Base-by-base conservation (phyloP, 1,284 basidiomycete genomes). In the Apiotrichum sp. region DNA sequence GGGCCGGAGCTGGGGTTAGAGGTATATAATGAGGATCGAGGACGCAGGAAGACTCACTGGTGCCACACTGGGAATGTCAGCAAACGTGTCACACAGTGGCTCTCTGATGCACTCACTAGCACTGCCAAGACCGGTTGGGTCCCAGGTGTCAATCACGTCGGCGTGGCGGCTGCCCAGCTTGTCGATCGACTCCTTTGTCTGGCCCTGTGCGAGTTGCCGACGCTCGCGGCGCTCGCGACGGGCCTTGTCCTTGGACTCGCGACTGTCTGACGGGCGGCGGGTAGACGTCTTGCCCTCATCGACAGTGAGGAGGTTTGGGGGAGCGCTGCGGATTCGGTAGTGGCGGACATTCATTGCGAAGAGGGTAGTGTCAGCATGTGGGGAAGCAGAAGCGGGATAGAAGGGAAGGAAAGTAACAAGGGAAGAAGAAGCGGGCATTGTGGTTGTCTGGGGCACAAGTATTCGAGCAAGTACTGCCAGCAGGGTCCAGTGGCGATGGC, bases 61-160 rank as follows among this genome's bases (percentile, higher is more conserved):
- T 41, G 40, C 40, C 40, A 41, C 40, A 41, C 40, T 41, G 40
- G 9, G n/a, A 6, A 41, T 16, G 40, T 41, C 14, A 41, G 40
- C 40, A 41, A 41, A 13, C 36, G 13, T 13, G 40, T 41, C n/a
- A 38, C 36, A 8, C 40, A 16, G 36, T 38, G 36, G 36, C 36
- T 8, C 36, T 38, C 8, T 7, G 36, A 7, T 7, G 7, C 13
- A 69, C 72, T 69, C 60, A 74, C 72, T 71, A 5, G 72, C 71
- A 57, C 57, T 67, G 5, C 75, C 75, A 14, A 77, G 54, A 36
- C 75, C 75, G 3, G 75, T 73, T 4, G 73, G 74, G 63, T 77
- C 75, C 75, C 74, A 77, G 6, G 66, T 67, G 65, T 77, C 75
- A 39, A 77, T 75, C 11, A 77, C 70, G 58, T 77, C 75, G 14